Conservation (phyloP, 1,284 basidiomycete genomes). For the Gomphus bonarii region DNA sequence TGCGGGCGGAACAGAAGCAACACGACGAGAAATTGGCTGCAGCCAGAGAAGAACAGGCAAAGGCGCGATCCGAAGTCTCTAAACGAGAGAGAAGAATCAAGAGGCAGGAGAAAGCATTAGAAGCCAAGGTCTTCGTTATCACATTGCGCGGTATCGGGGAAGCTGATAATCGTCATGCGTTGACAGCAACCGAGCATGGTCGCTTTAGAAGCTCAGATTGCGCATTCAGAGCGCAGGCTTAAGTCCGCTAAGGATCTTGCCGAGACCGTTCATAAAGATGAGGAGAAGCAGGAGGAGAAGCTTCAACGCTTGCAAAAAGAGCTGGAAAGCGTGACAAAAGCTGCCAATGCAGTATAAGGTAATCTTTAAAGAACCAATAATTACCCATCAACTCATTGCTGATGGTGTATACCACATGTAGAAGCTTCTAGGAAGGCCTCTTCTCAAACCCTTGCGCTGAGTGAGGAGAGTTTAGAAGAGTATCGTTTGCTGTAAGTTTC, state of each 20-base stretch:
- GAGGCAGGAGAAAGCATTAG: conserved; percentile 74
- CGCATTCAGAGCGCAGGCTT: conserved; percentile 73
- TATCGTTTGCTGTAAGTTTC: conserved; percentile 74
- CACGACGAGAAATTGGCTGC: conserved; percentile 68
- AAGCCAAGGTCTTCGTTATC: conserved; percentile 50
- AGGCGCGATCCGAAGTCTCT: conserved; percentile 60
- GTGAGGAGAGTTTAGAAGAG: conserved; percentile 76
- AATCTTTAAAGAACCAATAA: conserved; percentile 11
- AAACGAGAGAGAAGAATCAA: conserved; percentile 73
- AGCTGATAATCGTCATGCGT: not conserved
- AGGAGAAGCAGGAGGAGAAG: conserved; percentile 52
- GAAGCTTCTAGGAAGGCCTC: conserved; percentile 71
- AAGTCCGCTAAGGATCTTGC: conserved; percentile 56
- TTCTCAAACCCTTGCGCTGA: conserved; percentile 68
- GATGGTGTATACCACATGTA: conserved; percentile 19
- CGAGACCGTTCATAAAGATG: conserved; percentile 62
- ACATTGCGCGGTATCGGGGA: not conserved
- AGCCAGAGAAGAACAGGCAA: conserved; percentile 72
- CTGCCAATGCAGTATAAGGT: conserved; percentile 71
- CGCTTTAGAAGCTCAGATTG: conserved; percentile 77
- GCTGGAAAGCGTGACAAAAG: conserved; percentile 53
- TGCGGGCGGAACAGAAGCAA: conserved; percentile 58
- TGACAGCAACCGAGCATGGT: conserved; percentile 72
- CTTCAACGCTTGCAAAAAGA: conserved; percentile 54
- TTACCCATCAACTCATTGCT: not conserved